These are phyloP conservation scores for Botrytis paeoniae DNA, from an alignment of 2,329 filamentous ascomycete species.

Conservation along the genomic window DNA sequence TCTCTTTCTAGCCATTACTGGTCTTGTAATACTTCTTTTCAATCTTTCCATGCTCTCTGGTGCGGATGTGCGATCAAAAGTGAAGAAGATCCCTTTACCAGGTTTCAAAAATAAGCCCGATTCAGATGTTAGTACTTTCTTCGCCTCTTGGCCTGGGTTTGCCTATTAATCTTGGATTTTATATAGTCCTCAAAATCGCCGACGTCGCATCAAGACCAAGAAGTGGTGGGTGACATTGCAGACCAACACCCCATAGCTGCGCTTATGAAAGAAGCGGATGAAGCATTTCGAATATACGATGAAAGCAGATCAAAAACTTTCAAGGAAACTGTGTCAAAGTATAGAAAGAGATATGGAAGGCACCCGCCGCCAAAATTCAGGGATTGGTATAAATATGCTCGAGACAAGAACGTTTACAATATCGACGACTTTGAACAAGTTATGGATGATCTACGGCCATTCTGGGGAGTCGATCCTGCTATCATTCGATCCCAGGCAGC, in stretches of 20 bases:
- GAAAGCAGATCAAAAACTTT: conserved; percentile 46
- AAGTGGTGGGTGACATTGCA: conserved; percentile 21
- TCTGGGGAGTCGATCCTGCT: conserved; percentile 48
- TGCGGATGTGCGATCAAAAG: conserved; percentile 30
- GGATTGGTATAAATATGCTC: conserved; percentile 55
- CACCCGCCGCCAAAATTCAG: conserved; percentile 64
- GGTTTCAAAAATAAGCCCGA: conserved; percentile 15
- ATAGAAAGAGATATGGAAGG: conserved; percentile 54
- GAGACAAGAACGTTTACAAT: conserved; percentile 51
- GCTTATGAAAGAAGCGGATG: conserved; percentile 38
- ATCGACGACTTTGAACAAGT: conserved; percentile 64
- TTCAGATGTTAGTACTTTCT: conserved; percentile 25
- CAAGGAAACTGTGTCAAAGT: conserved; percentile 51
- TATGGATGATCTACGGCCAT: conserved; percentile 59
- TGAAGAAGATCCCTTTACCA: conserved; percentile 32
- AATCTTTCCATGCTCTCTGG: conserved; percentile 33
- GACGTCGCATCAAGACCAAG: conserved; percentile 31
- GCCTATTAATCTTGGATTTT: not conserved
- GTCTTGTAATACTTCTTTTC: conserved; percentile 29
- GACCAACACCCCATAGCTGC: conserved; percentile 37
- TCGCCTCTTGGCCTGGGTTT: not conserved
- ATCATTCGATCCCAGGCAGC: conserved; percentile 44
- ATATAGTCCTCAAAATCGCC: conserved; percentile 31
- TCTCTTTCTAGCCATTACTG: conserved; percentile 27
- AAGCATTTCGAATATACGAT: conserved; percentile 34